These are phyloP conservation scores for Tolypocladium ophioglossoides DNA, from an alignment of 2,329 filamentous ascomycete genomes.

Conservation along the genomic window DNA sequence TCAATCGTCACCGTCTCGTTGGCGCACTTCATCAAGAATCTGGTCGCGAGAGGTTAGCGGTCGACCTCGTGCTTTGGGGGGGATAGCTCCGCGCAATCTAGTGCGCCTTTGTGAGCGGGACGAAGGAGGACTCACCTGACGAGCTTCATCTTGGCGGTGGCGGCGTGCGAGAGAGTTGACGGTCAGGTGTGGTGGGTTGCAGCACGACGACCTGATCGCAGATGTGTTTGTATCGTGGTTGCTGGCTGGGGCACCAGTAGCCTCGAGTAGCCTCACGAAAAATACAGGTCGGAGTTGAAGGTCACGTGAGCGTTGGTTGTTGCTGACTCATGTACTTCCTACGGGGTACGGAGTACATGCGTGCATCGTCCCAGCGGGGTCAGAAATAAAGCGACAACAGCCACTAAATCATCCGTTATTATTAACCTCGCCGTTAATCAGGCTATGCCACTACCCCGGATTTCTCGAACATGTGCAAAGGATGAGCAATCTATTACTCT, in stretches of 20 bases:
- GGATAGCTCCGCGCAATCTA: constrained; percentile 11
- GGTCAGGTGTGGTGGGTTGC: not conserved
- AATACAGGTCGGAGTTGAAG: not conserved
- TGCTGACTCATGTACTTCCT: not conserved
- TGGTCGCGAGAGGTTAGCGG: constrained; percentile 27
- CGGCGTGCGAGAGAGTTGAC: not conserved
- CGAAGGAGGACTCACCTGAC: constrained; percentile 59
- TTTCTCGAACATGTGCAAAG: not conserved
- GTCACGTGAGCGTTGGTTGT: not conserved
- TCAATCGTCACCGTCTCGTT: constrained; percentile 99
- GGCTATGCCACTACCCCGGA: not conserved
- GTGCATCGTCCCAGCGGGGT: no score
- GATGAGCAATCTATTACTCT: no score
- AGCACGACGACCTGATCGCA: not conserved
- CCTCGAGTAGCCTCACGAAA: not conserved
- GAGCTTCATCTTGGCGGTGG: constrained; percentile 74
- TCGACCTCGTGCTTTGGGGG: not conserved
- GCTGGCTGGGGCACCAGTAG: not conserved
- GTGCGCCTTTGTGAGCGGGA: not conserved
- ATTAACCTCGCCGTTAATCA: no score
- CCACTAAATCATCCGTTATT: not conserved
- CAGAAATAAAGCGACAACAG: not conserved
- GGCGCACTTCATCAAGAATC: constrained; percentile 98
- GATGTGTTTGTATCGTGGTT: not conserved
- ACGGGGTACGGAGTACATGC: no score